Evolutionary conservation across 805 yeast genomes (phyloP).

Genomic region (Ogataea parapolymorpha): DNA sequence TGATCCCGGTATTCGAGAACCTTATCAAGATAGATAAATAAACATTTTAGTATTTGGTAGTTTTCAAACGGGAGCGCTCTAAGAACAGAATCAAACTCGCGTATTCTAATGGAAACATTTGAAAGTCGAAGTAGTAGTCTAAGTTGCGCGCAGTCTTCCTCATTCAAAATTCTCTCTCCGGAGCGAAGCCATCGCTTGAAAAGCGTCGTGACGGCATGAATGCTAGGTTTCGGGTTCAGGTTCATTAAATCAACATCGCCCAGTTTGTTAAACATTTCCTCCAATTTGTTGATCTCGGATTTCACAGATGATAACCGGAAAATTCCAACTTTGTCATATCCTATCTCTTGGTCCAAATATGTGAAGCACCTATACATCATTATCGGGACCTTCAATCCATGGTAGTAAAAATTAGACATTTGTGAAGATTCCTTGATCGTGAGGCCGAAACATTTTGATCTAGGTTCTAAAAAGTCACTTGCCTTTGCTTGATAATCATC

Average conservation of each 20-base stretch:
- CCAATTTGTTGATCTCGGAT: constrained; percentile 15
- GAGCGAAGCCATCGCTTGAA: constrained; percentile 76
- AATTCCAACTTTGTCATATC: constrained; percentile 76
- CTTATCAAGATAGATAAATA: constrained; percentile 59
- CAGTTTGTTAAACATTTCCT: constrained; percentile 11
- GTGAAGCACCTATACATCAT: constrained; percentile 70
- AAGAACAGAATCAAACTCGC: constrained; percentile 18
- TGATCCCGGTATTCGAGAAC: constrained; percentile 52
- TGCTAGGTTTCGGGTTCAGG: constrained; percentile 43
- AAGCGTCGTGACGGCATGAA: constrained; percentile 79
- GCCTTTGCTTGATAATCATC: background rate
- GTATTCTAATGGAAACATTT: constrained; percentile 41
- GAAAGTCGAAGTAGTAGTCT: constrained; percentile 44
- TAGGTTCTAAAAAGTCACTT: background rate
- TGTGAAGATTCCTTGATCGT: constrained; percentile 46
- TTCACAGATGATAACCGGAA: constrained; percentile 64
- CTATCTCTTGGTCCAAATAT: constrained; percentile 57
- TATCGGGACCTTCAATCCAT: constrained; percentile 55
- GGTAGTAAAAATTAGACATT: constrained; percentile 46
- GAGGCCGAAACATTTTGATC: constrained; percentile 51
- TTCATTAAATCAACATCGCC: constrained; percentile 17
- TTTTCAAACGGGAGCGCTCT: constrained; percentile 50
- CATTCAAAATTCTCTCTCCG: constrained; percentile 12
- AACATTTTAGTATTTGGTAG: constrained; percentile 51
- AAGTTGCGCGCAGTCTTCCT: constrained; percentile 16